Evolutionary conservation across 2,329 filamentous ascomycete species (phyloP), one percentile per base, ranked within the genome.

Genomic region (Colletotrichum sojae): DNA sequence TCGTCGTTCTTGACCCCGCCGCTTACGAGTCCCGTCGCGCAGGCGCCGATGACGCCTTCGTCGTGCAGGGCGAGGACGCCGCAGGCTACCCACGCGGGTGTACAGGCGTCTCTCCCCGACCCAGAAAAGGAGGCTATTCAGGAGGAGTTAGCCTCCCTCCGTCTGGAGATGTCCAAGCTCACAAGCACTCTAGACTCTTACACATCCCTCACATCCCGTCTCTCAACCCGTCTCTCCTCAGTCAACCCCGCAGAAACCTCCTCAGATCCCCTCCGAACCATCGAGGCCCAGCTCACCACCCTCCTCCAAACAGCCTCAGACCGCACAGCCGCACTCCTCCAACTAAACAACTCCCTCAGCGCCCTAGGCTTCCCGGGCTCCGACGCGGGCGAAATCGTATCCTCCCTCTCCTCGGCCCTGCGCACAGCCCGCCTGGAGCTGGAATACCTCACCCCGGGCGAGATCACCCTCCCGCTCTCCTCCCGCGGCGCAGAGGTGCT

Each of bases 371-470:
- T 90, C 71, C 75, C 79, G 0, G 84, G 85, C 1, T 70, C 72
- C 6, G 84, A 88, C 68, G 82, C 84, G 0, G 63, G 78, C n/a
- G 83, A 85, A n/a, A 83, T 87, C 65, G 74, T 90, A 8, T 70
- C 79, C 1, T 81, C 84, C 0, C 81, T 91, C 13, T 76, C 82
- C 0, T 71, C 80, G 2, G 82, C 84, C 2, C 87, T 91, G 78
- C 86, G 88, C 20, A 77, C 84, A 2, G 89, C 88, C 1, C 84
- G 89, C 1, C 78, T 90, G 0, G 88, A 91, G 72, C 83, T 91
- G 2, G 89, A 91, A 75, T 90, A 90, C 73, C 82, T 90, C 20
- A 86, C 84, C 0, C 89, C 89, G 0, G 89, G 88, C 6, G 89
- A 91, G 74, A 79, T 86, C n/a, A 73, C 82, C 0, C 81, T 89